A percentile compares a stretch with the other conserved stretches of the same genome.
phyloP scores from a whole-genome alignment of 768 basidiomycete genomes.

The Serendipita sp. region DNA sequence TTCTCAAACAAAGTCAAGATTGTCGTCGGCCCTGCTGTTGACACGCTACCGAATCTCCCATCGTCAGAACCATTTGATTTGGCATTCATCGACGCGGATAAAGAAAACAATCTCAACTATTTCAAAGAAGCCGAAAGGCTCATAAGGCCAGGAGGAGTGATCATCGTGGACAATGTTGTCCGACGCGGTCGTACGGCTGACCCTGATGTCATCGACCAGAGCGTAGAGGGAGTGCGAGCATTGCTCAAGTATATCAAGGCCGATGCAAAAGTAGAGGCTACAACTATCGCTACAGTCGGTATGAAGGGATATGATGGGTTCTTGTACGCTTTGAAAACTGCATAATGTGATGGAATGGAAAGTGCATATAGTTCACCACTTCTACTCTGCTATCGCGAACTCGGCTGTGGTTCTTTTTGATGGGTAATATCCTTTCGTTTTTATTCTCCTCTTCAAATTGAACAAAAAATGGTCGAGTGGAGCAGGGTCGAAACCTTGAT shows the following conservation, averaged over 20 bases:
- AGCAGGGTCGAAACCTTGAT: not conserved
- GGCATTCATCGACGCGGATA: conserved; percentile 60
- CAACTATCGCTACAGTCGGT: conserved; percentile 32
- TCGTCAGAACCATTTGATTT: conserved; percentile 42
- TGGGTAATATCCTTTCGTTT: conserved; percentile 35
- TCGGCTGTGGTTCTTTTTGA: too few species aligned
- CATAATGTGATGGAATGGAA: conserved; percentile 5
- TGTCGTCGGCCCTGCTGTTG: conserved; percentile 34
- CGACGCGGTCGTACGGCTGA: conserved; percentile 32
- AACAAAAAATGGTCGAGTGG: conserved; percentile 9
- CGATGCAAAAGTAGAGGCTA: conserved; percentile 34
- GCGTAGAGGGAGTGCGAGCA: conserved; percentile 30
- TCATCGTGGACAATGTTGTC: conserved; percentile 50
- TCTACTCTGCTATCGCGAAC: too few species aligned
- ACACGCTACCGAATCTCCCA: conserved; percentile 31
- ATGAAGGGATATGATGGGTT: conserved; percentile 40
- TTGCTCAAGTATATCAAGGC: conserved; percentile 31
- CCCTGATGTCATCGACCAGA: conserved; percentile 19
- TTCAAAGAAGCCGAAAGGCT: conserved; percentile 46
- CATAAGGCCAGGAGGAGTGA: conserved; percentile 40
- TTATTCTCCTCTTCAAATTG: conserved; percentile 62
- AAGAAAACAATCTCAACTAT: conserved; percentile 36
- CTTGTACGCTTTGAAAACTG: conserved; percentile 24
- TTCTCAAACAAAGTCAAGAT: conserved; percentile 32
- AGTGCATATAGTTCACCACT: not conserved